phyloP scores from a whole-genome alignment of 306 rosid species.

The Argentina anserina region DNA sequence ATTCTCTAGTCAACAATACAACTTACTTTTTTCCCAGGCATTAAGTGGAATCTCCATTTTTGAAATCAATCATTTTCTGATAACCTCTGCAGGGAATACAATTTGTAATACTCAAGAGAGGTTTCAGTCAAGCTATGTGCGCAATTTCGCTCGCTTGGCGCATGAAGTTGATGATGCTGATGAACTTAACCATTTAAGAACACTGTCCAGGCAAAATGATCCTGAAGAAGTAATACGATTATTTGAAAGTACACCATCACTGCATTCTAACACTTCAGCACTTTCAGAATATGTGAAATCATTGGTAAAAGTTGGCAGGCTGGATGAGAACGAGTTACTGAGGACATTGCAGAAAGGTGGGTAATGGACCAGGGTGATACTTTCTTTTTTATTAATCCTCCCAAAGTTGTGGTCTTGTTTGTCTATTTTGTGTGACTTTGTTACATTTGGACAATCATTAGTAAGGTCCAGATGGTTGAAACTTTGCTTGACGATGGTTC shows the following conservation, averaged over 20 bases:
- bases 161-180: conserved; percentile 73
- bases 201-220: conserved; percentile 65
- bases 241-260: conserved; percentile 81
- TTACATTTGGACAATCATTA: background rate
- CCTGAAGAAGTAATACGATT: conserved; percentile 82
- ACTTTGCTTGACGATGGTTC: no score
- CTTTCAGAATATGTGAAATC: conserved; percentile 85
- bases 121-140: conserved; percentile 69
- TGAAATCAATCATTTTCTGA: conserved; percentile 14
- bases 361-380: conserved; percentile 20
- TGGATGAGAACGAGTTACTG: conserved; percentile 79
- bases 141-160: conserved; percentile 62
- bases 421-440: background rate
- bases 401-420: background rate
- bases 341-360: conserved; percentile 76
- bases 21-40: background rate
- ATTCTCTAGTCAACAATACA: background rate
- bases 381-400: background rate
- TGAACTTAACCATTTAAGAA: conserved; percentile 74
- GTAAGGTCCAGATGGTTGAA: no score
- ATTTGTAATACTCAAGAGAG: conserved; percentile 45
- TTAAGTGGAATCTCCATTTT: conserved; percentile 10
- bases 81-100: conserved; percentile 45
- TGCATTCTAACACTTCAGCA: conserved; percentile 64
- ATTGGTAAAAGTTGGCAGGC: conserved; percentile 69